Base-by-base conservation (phyloP, 768 basidiomycete species). In the Steccherinum ochraceum region DNA sequence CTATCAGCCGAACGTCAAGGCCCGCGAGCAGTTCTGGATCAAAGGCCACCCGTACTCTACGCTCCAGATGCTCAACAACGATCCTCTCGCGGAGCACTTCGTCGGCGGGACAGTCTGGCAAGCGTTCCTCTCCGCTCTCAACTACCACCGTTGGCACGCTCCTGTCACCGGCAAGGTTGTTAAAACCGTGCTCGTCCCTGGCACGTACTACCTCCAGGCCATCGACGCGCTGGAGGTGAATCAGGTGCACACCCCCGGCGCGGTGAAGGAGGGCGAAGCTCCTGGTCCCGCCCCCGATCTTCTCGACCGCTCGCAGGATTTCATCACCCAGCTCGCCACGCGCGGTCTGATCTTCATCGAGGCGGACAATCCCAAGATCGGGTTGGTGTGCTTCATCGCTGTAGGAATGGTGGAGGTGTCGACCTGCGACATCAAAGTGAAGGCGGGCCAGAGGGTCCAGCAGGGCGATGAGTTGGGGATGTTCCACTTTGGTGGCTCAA, bases 401-500 rank as follows among this genome's bases (percentile, higher is more conserved):
- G 71, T 84, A 10, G 83, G 83, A 0, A 81, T 86, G 71, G 69
- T 69, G 0, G 83, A 85, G 61, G 72, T 84, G 1, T 84, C 80
- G 25, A 83, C 80, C n/a, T 79, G 76, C 53, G 72, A 76, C 54
- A 58, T 74, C 18, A 73, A 65, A 0, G 81, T 83, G 19, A 64
- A 63, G 58, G 67, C 61, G 13, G 76, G 77, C 0, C 61, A 81
- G 24, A 52, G 52, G 35, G 61, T 84, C 20, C 66, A 64, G 49
- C 76, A 75, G 54, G 82, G 84, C 1, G 76, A 83, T 24, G 64
- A 83, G 59, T 52, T 81, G 0, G 84, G 83, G 52, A 74, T 69
- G 72, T 80, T 84, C 74, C 81, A 81, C 60, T 83, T 80, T 65
- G 81, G 80, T 7, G 81, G 81, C 4, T 82, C 77, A 26, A 72